Evolutionary conservation across 495 filamentous ascomycete species (phyloP).

Genomic region (Glonium stellatum): DNA sequence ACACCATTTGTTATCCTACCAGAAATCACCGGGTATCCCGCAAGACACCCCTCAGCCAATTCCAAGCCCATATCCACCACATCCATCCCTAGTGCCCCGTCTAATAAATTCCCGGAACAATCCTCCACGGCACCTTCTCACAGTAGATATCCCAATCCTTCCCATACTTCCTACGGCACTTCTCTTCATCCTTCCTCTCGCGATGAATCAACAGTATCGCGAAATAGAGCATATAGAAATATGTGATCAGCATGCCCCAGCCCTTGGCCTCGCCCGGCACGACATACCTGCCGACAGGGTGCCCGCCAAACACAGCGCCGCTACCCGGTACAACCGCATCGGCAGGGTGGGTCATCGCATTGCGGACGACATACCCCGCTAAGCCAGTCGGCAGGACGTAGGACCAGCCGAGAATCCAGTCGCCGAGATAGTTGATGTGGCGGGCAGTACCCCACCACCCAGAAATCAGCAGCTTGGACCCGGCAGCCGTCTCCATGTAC

Average conservation of each 20-base stretch:
- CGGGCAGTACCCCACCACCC: slow-evolving; percentile 94
- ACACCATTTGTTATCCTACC: no score
- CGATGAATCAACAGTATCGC: slow-evolving; percentile 82
- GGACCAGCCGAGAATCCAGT: slow-evolving; percentile 91
- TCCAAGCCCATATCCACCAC: not conserved
- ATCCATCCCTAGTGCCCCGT: not conserved
- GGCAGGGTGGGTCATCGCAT: slow-evolving; percentile 26
- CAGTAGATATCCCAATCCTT: slow-evolving; percentile 89
- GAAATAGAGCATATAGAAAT: slow-evolving; percentile 95
- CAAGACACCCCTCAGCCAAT: no score
- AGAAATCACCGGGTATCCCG: no score
- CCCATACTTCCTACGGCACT: slow-evolving; percentile 88
- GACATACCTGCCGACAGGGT: slow-evolving; percentile 34
- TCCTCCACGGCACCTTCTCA: slow-evolving; percentile 72
- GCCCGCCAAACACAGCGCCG: slow-evolving; percentile 42
- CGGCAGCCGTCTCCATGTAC: slow-evolving; percentile 79
- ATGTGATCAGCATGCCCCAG: slow-evolving; percentile 82
- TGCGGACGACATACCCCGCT: slow-evolving; percentile 63
- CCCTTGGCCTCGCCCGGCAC: slow-evolving; percentile 66
- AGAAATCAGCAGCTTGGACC: slow-evolving; percentile 70
- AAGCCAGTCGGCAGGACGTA: slow-evolving; percentile 87
- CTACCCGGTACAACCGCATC: slow-evolving; percentile 21
- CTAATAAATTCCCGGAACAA: slow-evolving; percentile 86
- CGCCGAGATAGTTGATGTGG: slow-evolving; percentile 97
- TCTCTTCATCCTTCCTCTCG: slow-evolving; percentile 86